Percentiles rank a stretch among this genome's conserved stretches.
Conservation (phyloP, 1,139 yeast genomes). For the Groenewaldozyma auringiensis region DNA sequence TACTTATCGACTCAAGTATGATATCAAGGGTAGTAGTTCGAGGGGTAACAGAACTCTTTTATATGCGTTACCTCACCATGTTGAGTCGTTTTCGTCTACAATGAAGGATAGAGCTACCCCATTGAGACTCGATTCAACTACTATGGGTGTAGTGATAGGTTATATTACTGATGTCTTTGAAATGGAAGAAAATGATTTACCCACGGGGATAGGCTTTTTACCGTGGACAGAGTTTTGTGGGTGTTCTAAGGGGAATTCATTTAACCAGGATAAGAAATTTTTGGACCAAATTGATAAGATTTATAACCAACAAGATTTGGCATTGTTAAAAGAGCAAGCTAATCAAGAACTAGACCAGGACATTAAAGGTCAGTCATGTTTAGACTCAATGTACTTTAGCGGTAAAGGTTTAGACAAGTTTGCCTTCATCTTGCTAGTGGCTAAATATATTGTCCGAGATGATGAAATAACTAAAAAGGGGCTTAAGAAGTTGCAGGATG, state of each 20-base stretch:
- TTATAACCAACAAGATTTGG: conserved; percentile 42
- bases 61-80: conserved; percentile 71
- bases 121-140: conserved; percentile 48
- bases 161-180: conserved; percentile 45
- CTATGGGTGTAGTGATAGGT: conserved; percentile 60
- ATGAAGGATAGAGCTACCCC: conserved; percentile 33
- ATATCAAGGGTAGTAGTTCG: conserved; percentile 46
- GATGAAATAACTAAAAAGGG: conserved; percentile 41
- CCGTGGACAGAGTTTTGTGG: conserved; percentile 40
- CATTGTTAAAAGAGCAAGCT: conserved; percentile 44
- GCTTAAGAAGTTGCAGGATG: conserved; percentile 44
- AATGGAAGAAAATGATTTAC: conserved; percentile 49
- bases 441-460: conserved; percentile 47
- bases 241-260: conserved; percentile 29
- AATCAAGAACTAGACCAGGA: conserved; percentile 50
- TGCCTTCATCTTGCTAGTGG: conserved; percentile 59
- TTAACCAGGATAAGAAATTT: conserved; percentile 14
- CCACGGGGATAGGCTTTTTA: conserved; percentile 36
- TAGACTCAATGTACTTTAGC: conserved; percentile 52
- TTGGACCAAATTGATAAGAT: conserved; percentile 14
- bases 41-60: conserved; percentile 44
- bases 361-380: conserved; percentile 43
- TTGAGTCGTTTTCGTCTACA: conserved; percentile 39
- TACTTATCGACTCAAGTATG: conserved; percentile 45
- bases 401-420: conserved; percentile 70